Evolutionary conservation across 2,329 filamentous ascomycete genomes (phyloP), one percentile per base, ranked within the genome.

Genomic region (Colletotrichum sp.): DNA sequence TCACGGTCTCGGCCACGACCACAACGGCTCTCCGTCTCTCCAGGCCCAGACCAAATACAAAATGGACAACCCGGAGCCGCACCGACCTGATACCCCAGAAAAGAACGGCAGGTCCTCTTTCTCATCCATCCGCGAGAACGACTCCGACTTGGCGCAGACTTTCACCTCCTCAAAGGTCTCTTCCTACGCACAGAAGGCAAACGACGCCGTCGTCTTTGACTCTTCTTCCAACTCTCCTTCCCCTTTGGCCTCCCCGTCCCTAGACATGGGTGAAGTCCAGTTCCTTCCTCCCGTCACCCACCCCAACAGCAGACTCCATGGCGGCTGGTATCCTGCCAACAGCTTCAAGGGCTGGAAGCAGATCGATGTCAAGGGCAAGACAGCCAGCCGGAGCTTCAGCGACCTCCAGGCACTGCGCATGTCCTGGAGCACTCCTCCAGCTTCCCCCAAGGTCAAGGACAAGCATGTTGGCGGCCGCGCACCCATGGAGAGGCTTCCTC

Each of bases 401-500:
- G 91, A 93, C 81, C 85, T 93, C 78, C 89, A 90, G 79, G 87
- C 87, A 76, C 81, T 92, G 80, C 87, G 87, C 75, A 87, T 90
- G 82, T 87, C 89, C 63, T 93, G 90, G 89, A 89, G 88, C 74
- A 83, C 86, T 66, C 84, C 86, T 24, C 79, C 84, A 16, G 55
- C 80, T 21, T 76, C 80, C 15, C 77, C 82, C 32, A 80, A 82
- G 79, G 78, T 81, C 71, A 78, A 83, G 76, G 80, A 83, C 77
- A 84, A 84, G 78, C 83, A 83, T 76, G 79, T 83, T 26, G 84
- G 88, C n/a, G 90, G 91, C 72, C 81, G 86, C 26, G 87, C 93
- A 26, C 87, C 89, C 30, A 85, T 96, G 55, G 94, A 96, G 86
- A 90, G 84, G 76, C 88, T 96, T 9, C 94, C 94, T 1, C 88